Base-by-base conservation (phyloP, 441 rosid species). In the Melastoma candidum region DNA sequence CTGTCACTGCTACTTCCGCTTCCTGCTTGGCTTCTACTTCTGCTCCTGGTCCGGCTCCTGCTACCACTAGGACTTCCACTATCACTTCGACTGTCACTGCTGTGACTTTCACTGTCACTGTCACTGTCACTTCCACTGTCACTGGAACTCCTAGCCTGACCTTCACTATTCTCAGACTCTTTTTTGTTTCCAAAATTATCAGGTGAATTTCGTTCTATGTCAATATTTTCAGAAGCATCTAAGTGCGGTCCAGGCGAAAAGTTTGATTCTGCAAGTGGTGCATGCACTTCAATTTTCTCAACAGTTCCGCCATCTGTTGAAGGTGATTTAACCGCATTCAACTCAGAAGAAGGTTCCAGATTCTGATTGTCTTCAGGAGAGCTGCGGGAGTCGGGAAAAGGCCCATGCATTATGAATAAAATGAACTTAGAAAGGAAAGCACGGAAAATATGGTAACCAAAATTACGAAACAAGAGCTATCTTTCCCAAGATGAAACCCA, bases 1-100 rank as follows among this genome's bases (percentile, higher is more conserved):
- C 98, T 86, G 51, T 80, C 85, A 59, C 90, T 85, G 74, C 97
- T 87, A 71, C 90, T 85, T 64, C 79, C 90, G 56, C 90, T 88
- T 45, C 77, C 80, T 60, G 41, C 41, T 36, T 36, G 41, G 41
- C 98, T 86, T 49, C 78, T 84, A 59, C 90, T 85, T 72, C 97
- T 87, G 70, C 90, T 85, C 22, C 22, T 17, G 22, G 22, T 17
- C 43, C 78, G 77, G 60, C 83, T 83, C 45, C 71, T 78, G 12
- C 65, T 76, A 0, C 75, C 81, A 60, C 82, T 78, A 63, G 56
- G 59, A 47, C 79, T 73, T 49, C 14, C 26, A 26, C 51, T 46
- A 5, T n/a, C 12, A 17, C 64, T 71, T 56, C 86, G 75, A 50
- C 74, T 63, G 56, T 84, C 77, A 59, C 65, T 58, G 55, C 77